Conservation (phyloP, 1,284 basidiomycete genomes). For the Sporisorium scitamineum region DNA sequence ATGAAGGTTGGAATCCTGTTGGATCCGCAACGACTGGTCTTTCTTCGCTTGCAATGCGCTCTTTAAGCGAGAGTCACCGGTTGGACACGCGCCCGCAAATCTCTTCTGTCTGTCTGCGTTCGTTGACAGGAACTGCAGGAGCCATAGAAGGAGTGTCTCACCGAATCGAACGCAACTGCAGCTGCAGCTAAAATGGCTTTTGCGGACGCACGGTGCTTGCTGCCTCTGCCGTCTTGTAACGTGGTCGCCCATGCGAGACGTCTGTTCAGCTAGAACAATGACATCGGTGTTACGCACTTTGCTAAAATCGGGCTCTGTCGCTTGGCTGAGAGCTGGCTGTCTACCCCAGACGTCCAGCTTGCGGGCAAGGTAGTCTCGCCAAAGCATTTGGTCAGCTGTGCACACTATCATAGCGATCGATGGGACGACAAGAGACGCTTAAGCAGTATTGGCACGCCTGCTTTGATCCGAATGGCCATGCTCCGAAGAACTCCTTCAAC, state of each 20-base stretch:
- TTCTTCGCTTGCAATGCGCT: background rate
- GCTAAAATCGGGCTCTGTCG: background rate
- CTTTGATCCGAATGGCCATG: background rate
- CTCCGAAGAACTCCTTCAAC: background rate
- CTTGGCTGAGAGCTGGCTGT: background rate
- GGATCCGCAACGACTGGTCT: background rate
- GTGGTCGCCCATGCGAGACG: background rate
- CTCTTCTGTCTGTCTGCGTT: background rate
- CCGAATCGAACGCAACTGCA: background rate
- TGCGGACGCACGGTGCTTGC: background rate
- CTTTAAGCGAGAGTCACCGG: slow-evolving; percentile 9
- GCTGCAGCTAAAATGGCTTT: background rate
- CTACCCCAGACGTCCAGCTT: background rate
- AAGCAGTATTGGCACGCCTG: no score
- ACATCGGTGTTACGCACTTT: background rate
- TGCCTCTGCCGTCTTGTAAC: background rate
- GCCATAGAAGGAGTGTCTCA: background rate
- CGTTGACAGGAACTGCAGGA: background rate
- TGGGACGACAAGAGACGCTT: no score
- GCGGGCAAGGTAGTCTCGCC: background rate
- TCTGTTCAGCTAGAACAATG: background rate
- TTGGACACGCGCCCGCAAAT: background rate
- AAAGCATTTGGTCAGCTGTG: background rate
- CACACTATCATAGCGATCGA: no score
- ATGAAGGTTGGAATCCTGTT: background rate